A percentile compares a stretch with the other conserved stretches of the same genome.
phyloP scores from a whole-genome alignment of 2,329 filamentous ascomycete genomes.

The Calonectria leucothoes region DNA sequence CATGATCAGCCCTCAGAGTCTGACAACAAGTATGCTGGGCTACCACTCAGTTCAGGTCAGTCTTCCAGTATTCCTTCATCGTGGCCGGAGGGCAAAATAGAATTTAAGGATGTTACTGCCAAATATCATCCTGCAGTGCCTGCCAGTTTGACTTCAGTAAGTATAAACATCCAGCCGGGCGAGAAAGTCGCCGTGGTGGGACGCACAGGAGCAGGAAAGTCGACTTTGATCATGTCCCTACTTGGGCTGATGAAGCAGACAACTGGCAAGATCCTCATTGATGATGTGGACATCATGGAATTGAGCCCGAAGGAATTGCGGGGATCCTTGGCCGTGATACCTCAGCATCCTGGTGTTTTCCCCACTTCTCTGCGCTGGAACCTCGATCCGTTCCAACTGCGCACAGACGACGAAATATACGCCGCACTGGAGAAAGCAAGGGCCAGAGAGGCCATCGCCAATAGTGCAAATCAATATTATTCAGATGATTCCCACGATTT shows the following conservation, averaged over 20 bases:
- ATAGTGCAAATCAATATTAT: background rate
- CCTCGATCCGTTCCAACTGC: background rate
- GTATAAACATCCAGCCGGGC: constrained; percentile 68
- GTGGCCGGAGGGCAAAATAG: background rate
- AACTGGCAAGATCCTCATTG: constrained; percentile 72
- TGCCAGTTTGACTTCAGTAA: background rate
- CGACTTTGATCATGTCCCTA: constrained; percentile 73
- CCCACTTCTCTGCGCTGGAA: background rate
- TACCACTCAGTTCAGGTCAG: background rate
- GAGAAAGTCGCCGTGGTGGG: constrained; percentile 76
- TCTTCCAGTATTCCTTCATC: background rate
- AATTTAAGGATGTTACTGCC: constrained; percentile 37
- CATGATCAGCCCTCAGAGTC: background rate
- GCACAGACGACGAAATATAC: background rate
- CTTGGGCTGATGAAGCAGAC: constrained; percentile 76
- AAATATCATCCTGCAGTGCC: background rate
- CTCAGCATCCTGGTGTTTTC: background rate
- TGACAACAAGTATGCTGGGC: background rate
- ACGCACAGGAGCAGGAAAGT: constrained; percentile 78
- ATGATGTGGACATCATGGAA: constrained; percentile 70
- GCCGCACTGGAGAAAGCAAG: background rate
- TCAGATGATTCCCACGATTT: background rate
- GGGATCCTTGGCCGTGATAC: background rate
- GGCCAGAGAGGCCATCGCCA: background rate
- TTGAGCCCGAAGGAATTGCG: background rate